Evolutionary conservation across 768 basidiomycete species (phyloP).

Genomic region (Russula earlei): DNA sequence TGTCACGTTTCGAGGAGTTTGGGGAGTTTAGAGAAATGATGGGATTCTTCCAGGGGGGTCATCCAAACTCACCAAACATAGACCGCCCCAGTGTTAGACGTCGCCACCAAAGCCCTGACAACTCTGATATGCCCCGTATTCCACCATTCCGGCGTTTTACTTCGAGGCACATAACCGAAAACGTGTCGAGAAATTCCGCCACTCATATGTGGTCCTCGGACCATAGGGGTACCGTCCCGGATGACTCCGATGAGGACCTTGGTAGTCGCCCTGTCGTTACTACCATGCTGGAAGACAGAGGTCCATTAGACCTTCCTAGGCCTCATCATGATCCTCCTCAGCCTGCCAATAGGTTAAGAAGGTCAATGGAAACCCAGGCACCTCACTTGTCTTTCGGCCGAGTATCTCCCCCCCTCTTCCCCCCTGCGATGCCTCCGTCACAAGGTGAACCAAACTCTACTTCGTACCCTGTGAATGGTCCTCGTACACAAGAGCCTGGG

Average conservation of each 20-base stretch:
- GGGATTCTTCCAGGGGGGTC: conserved; percentile 5
- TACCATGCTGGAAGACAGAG: conserved; percentile 1
- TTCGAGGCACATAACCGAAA: not conserved
- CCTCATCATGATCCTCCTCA: conserved; percentile 7
- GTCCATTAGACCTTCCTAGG: conserved; percentile 7
- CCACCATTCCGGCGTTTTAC: conserved; percentile 4
- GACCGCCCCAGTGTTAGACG: conserved; percentile 1
- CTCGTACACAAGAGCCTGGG: conserved; percentile 10
- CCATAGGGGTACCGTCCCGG: not conserved
- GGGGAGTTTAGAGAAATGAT: conserved; percentile 12
- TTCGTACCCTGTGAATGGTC: not conserved
- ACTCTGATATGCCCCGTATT: conserved; percentile 1
- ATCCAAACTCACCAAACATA: not conserved
- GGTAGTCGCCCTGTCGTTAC: not conserved
- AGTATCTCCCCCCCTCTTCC: conserved; percentile 6
- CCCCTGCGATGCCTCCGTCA: not conserved
- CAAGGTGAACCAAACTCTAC: conserved; percentile 1
- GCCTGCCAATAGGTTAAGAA: conserved; percentile 9
- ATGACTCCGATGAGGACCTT: conserved; percentile 13
- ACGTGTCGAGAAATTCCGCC: not conserved
- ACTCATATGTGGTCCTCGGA: not conserved
- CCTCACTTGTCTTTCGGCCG: not conserved
- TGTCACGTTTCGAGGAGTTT: conserved; percentile 9
- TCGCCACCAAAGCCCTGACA: conserved; percentile 6
- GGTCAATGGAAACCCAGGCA: conserved; percentile 3